A percentile compares a stretch with the other conserved stretches of the same genome.
phyloP scores from a whole-genome alignment of 176 grass and related monocot genomes.

The Bonia amplexicaulis region DNA sequence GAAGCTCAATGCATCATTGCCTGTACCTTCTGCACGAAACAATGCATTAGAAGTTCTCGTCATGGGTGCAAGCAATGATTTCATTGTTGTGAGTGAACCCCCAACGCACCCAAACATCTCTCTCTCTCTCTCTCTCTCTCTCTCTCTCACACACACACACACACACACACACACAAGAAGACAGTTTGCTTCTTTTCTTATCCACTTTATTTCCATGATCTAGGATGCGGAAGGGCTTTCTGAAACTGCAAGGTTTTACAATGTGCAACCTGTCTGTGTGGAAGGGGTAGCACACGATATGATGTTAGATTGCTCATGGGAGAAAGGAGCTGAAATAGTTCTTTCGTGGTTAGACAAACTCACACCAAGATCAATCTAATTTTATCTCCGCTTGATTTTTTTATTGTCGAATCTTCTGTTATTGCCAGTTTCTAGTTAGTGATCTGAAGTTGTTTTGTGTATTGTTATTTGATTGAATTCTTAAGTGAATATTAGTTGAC shows the following conservation, averaged over 20 bases:
- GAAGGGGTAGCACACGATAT: slow-evolving; percentile 69
- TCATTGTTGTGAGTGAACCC: too few species aligned
- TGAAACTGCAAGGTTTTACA: slow-evolving; percentile 79
- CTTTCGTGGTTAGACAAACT: slow-evolving; percentile 62
- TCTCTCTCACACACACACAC: not conserved
- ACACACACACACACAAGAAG: not conserved
- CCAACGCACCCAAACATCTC: too few species aligned
- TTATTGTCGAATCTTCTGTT: not conserved
- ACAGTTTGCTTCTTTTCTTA: not conserved
- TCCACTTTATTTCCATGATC: slow-evolving; percentile 3
- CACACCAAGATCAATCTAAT: not conserved
- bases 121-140: too few species aligned
- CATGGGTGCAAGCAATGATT: too few species aligned
- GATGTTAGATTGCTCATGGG: slow-evolving; percentile 84
- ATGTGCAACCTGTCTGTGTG: slow-evolving; percentile 54
- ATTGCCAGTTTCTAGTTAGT: not conserved
- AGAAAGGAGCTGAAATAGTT: slow-evolving; percentile 74
- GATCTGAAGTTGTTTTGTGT: not conserved
- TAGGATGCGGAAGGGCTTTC: slow-evolving; percentile 73
- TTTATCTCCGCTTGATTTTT: not conserved
- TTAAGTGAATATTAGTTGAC: too few species aligned
- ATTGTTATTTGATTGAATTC: not conserved
- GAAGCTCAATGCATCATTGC: too few species aligned
- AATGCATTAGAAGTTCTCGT: too few species aligned
- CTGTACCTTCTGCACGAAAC: too few species aligned